These are phyloP conservation scores for Centella asiatica DNA, from an alignment of 129 eudicot genomes.

Conservation along the genomic window DNA sequence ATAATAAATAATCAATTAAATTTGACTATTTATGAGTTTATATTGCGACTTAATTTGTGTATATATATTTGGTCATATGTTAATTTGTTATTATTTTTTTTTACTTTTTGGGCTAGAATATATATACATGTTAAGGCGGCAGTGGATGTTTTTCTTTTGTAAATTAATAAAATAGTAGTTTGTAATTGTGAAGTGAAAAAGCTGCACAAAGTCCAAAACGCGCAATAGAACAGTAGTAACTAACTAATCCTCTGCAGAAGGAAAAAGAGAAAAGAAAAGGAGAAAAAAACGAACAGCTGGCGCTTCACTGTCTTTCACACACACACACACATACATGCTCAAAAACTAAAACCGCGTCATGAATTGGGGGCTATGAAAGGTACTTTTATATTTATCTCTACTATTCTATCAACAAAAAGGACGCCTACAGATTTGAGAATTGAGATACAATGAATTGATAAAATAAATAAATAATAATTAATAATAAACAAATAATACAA, in stretches of 20 bases:
- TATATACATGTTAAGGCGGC: too few species aligned
- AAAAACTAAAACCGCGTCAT: constrained; percentile 29
- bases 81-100: too few species aligned
- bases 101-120: too few species aligned
- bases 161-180: not conserved
- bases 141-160: not conserved
- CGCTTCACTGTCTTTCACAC: constrained; percentile 28
- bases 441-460: too few species aligned
- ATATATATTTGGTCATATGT: too few species aligned
- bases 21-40: too few species aligned
- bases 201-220: constrained; percentile 7
- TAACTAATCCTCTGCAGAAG: not conserved
- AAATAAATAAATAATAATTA: too few species aligned
- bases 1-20: too few species aligned
- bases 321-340: not conserved
- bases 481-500: too few species aligned
- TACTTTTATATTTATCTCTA: constrained; percentile 7
- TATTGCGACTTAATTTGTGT: too few species aligned
- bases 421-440: constrained; percentile 12
- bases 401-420: not conserved
- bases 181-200: not conserved
- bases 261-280: not conserved
- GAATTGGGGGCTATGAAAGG: not conserved
- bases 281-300: constrained; percentile 21
- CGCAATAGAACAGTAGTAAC: constrained; percentile 20